Conservation (phyloP, 202 grass and related monocot genomes). For the Schoenoplectus triqueter region DNA sequence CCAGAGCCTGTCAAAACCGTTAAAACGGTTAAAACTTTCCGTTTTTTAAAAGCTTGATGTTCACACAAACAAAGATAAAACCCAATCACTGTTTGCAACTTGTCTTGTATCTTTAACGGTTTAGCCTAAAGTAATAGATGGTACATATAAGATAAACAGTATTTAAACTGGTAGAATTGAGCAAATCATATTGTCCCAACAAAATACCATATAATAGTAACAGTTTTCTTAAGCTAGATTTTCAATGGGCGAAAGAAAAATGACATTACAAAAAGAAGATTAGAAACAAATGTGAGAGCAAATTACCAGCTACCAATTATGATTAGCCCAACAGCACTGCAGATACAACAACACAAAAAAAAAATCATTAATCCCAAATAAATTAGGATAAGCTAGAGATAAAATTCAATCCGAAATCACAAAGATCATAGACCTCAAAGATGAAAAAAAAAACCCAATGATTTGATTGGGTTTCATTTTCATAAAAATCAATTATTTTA, state of each 20-base stretch:
- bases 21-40: no score
- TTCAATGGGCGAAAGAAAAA: not conserved
- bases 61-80: no score
- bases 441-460: no score
- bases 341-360: not conserved
- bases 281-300: not conserved
- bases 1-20: no score
- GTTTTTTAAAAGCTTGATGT: no score
- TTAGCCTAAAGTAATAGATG: no score
- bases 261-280: not conserved
- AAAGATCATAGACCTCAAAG: no score
- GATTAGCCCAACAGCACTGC: not conserved
- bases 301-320: not conserved
- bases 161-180: not conserved
- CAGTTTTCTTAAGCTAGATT: not conserved
- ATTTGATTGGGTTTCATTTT: no score
- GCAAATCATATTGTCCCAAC: not conserved
- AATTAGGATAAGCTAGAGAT: no score
- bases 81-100: not conserved
- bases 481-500: no score
- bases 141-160: not conserved
- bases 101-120: not conserved
- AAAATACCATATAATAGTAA: not conserved
- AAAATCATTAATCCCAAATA: no score
- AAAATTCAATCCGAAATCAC: no score